phyloP scores from a whole-genome alignment of 1,284 basidiomycete genomes.

The Fomitopsis pinicola region DNA sequence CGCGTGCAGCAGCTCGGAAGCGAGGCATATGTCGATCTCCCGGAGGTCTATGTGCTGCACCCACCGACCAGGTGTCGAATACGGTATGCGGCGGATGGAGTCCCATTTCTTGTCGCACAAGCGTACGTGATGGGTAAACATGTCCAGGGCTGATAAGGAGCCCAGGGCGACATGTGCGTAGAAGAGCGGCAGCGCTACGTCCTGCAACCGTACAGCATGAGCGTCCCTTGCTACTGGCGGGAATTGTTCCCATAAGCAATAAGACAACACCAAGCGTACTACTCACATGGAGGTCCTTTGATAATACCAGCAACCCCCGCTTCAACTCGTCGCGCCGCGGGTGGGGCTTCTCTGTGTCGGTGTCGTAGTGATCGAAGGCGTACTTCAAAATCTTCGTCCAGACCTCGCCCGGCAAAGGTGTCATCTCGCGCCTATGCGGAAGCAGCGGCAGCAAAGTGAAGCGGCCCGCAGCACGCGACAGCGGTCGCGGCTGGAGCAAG shows the following conservation, averaged over 20 bases:
- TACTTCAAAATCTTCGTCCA: slow-evolving; percentile 62
- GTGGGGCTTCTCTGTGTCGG: slow-evolving; percentile 1
- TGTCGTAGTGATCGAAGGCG: slow-evolving; percentile 33
- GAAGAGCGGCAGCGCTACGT: slow-evolving; percentile 61
- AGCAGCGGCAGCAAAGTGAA: slow-evolving; percentile 67
- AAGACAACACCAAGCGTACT: neutral
- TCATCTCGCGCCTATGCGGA: slow-evolving; percentile 43
- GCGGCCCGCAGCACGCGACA: slow-evolving; percentile 42
- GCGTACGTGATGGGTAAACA: slow-evolving; percentile 52
- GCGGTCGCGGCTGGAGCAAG: slow-evolving; percentile 36
- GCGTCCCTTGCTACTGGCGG: neutral
- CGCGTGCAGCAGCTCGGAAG: slow-evolving; percentile 43
- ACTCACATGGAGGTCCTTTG: slow-evolving; percentile 69
- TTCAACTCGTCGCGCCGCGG: slow-evolving; percentile 13
- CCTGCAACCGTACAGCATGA: slow-evolving; percentile 36
- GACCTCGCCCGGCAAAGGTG: slow-evolving; percentile 63
- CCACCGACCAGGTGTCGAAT: slow-evolving; percentile 82
- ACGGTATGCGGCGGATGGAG: slow-evolving; percentile 77
- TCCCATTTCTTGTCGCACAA: slow-evolving; percentile 77
- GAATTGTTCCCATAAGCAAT: neutral
- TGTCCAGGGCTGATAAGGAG: slow-evolving; percentile 44
- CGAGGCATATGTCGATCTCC: slow-evolving; percentile 38
- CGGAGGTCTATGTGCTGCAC: slow-evolving; percentile 71
- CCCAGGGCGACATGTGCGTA: slow-evolving; percentile 55
- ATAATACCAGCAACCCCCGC: slow-evolving; percentile 50